Evolutionary conservation across 805 yeast species (phyloP).

Genomic region (Yarrowia divulgata): DNA sequence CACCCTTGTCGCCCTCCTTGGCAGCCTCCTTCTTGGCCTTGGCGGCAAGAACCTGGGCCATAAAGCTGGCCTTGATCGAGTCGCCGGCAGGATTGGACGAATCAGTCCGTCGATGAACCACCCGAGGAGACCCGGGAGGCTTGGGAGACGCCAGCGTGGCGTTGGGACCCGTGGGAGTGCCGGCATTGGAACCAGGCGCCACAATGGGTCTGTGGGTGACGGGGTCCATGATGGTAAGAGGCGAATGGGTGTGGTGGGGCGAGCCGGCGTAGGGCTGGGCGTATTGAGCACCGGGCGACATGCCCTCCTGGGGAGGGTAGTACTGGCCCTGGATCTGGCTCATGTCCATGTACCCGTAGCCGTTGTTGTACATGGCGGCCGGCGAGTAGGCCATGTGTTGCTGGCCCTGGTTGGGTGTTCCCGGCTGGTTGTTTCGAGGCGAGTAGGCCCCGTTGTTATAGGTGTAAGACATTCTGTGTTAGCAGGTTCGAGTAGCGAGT

Average conservation of each 20-base stretch:
- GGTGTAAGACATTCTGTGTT: conserved; percentile 38
- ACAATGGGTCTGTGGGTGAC: conserved; percentile 45
- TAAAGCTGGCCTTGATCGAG: conserved; percentile 36
- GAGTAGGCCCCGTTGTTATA: conserved; percentile 35
- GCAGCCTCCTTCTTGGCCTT: conserved; percentile 39
- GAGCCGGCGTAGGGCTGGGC: conserved; percentile 26
- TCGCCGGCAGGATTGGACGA: conserved; percentile 34
- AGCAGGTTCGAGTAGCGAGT: background rate
- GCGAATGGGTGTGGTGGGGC: conserved; percentile 41
- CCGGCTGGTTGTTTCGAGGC: conserved; percentile 39
- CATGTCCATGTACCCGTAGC: conserved; percentile 37
- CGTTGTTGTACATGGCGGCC: conserved; percentile 31
- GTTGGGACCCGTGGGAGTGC: conserved; percentile 32
- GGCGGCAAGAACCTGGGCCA: conserved; percentile 38
- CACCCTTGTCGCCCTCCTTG: conserved; percentile 7
- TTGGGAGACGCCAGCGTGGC: conserved; percentile 37
- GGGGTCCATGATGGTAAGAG: conserved; percentile 47
- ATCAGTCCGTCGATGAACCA: conserved; percentile 33
- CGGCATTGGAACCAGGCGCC: conserved; percentile 16
- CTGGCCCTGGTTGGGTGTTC: conserved; percentile 39
- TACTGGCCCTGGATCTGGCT: conserved; percentile 20
- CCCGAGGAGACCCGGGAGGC: conserved; percentile 26
- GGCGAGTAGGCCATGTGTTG: conserved; percentile 39
- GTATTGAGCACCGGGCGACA: conserved; percentile 35
- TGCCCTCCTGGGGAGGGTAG: conserved; percentile 29